Base-by-base conservation (phyloP, 2,329 filamentous ascomycete genomes). In the Ceratocystiopsis sp. region DNA sequence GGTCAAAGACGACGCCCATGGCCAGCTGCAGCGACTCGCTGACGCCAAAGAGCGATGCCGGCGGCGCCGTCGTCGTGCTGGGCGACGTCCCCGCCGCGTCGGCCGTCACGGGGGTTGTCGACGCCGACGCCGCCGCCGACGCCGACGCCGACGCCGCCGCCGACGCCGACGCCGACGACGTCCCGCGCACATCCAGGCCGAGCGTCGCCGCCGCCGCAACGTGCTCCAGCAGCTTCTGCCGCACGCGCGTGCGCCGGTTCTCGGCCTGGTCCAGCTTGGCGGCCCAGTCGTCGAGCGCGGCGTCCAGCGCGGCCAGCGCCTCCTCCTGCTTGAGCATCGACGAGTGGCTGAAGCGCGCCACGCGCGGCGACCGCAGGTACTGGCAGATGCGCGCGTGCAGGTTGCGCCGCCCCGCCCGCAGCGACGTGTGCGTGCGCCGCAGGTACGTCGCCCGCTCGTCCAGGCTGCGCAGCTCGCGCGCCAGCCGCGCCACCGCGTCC, bases 201-300 rank as follows among this genome's bases (percentile, higher is more conserved):
- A 80, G 63, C 8, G 72, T 73, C 42, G 73, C 63, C 3, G 81
- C 79, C 15, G 80, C 83, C 39, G 83, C 82, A 42, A 87, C 77
- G 54, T 89, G 83, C 59, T 89, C 82, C 4, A 89, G 69, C 13
- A 89, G 65, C 65, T 86, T 89, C 56, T 87, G 81, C 35, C 81
- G 73, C 38, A 89, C 75, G 8, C 80, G 70, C 15, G 76, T 78
- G 36, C 82, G 75, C 53, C 83, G 69, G 55, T 86, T 84, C 58
- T 89, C 83, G 11, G 81, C 80, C 49, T 80, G 72, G 54, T 87
- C 83, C n/a, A 87, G 70, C 61, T 87, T 87, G 51, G 63, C 67
- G 40, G 83, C 75, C 78, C 83, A 87, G 55, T 85, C 80, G 53
- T 87, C 83, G 49, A 89, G 87, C 3, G 78, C 82, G 15, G 69